Evolutionary conservation across 148 eudicot genomes (phyloP).

Genomic region (Tetragonia tetragonoides): DNA sequence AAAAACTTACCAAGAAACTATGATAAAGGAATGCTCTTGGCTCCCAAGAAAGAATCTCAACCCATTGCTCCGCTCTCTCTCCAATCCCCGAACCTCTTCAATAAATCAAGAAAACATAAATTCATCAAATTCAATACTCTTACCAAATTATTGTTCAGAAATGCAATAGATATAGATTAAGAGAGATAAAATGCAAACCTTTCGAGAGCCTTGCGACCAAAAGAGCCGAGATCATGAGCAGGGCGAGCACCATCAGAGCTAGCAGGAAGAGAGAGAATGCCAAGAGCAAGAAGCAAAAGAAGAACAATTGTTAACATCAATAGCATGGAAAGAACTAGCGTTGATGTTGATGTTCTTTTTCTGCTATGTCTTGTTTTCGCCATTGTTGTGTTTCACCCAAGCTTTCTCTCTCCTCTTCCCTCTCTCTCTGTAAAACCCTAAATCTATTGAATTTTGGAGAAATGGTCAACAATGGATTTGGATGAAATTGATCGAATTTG

Average conservation of each 20-base stretch:
- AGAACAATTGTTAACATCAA: conserved; percentile 63
- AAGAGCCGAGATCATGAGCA: conserved; percentile 40
- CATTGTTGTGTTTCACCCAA: conserved; percentile 30
- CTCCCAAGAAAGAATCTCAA: conserved; percentile 87
- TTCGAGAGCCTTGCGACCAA: conserved; percentile 56
- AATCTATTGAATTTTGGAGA: background rate
- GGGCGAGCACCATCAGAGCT: conserved; percentile 38
- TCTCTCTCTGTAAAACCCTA: conserved; percentile 21
- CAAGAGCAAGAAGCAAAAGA: conserved; percentile 76
- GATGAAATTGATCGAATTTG: background rate
- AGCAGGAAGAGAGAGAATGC: conserved; percentile 79
- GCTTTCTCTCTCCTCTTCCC: background rate
- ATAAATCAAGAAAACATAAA: conserved; percentile 12
- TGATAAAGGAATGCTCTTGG: conserved; percentile 84
- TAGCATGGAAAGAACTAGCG: conserved; percentile 63
- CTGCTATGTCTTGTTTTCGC: conserved; percentile 44
- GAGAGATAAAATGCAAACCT: conserved; percentile 16
- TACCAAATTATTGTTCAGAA: background rate
- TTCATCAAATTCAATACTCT: background rate
- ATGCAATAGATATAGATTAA: background rate
- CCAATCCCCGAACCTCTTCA: conserved; percentile 49
- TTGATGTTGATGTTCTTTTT: conserved; percentile 57
- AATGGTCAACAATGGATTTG: too few species aligned
- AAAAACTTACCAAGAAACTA: conserved; percentile 65
- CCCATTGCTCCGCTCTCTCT: conserved; percentile 68